phyloP scores from a whole-genome alignment of 78 protist genomes.

The Dictyostelium intermedium region DNA sequence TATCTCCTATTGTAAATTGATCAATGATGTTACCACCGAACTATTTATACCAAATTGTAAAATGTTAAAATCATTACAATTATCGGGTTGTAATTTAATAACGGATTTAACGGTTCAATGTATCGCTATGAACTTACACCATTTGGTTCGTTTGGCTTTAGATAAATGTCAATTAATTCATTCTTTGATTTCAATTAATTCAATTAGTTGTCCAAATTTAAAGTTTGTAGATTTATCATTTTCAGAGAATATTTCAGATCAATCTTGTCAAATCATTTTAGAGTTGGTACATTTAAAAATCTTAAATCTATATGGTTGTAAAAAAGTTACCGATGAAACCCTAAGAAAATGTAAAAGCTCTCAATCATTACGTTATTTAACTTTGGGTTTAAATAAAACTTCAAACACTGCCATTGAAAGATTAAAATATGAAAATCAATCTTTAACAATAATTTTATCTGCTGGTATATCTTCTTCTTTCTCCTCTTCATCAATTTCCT shows the following conservation, averaged over 20 bases:
- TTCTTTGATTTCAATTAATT: not conserved
- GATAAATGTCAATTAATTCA: conserved; percentile 51
- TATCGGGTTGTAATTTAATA: conserved; percentile 50
- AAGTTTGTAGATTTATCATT: conserved; percentile 13
- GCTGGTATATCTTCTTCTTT: not conserved
- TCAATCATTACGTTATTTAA: not conserved
- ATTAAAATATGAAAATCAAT: not conserved
- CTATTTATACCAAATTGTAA: not conserved
- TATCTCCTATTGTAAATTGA: conserved; percentile 30
- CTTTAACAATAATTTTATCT: not conserved
- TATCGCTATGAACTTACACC: not conserved
- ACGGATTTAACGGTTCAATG: conserved; percentile 1
- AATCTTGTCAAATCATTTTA: not conserved
- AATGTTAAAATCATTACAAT: not conserved
- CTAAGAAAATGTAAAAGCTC: not conserved
- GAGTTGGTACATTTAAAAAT: not conserved
- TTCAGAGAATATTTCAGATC: conserved; percentile 51
- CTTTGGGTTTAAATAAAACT: conserved; percentile 44
- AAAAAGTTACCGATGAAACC: conserved; percentile 68
- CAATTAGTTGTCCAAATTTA: not conserved
- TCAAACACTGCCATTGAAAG: conserved; percentile 24
- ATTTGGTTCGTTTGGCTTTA: not conserved
- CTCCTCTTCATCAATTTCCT: not conserved
- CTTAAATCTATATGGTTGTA: conserved; percentile 51
- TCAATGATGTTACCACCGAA: conserved; percentile 18